Evolutionary conservation across 164 flowering plant genomes (phyloP).

Genomic region (Aristolochia fimbriata): DNA sequence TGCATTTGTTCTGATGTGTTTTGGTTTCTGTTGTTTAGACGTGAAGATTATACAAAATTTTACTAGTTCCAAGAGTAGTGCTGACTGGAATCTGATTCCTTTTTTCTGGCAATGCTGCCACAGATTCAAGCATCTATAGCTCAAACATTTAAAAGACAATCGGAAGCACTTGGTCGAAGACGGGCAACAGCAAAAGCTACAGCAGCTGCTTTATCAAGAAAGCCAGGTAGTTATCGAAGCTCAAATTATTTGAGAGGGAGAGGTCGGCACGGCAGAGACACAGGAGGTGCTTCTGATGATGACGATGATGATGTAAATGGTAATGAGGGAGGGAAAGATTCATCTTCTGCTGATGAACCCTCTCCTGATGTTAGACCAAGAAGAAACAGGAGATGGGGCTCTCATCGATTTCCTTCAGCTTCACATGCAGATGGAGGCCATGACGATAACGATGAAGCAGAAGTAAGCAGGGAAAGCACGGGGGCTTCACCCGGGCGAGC

Average conservation of each 20-base stretch:
- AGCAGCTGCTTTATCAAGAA: constrained; percentile 33
- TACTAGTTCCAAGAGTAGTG: too few species aligned
- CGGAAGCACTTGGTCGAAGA: constrained; percentile 67
- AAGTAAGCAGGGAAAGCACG: constrained; percentile 34
- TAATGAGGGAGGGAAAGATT: constrained; percentile 48
- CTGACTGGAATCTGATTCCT: not conserved
- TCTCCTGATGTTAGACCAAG: constrained; percentile 37
- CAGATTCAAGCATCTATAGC: constrained; percentile 95
- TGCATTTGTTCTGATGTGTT: too few species aligned
- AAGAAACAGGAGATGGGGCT: constrained; percentile 43
- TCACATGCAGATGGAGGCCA: constrained; percentile 30
- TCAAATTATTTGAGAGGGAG: constrained; percentile 32
- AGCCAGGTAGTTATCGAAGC: constrained; percentile 29
- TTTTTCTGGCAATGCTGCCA: constrained; percentile 5
- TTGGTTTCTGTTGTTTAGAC: too few species aligned
- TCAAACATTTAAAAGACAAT: constrained; percentile 57
- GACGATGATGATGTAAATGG: constrained; percentile 57
- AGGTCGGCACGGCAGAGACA: constrained; percentile 23
- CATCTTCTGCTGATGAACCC: constrained; percentile 72
- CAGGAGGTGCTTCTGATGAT: constrained; percentile 52
- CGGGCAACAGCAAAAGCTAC: constrained; percentile 37
- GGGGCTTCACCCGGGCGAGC: constrained; percentile 46
- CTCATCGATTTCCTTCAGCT: constrained; percentile 25
- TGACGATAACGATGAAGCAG: constrained; percentile 43
- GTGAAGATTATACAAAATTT: too few species aligned